Conservation (phyloP, 2,329 filamentous ascomycete genomes). For the Verticillium isaacii region DNA sequence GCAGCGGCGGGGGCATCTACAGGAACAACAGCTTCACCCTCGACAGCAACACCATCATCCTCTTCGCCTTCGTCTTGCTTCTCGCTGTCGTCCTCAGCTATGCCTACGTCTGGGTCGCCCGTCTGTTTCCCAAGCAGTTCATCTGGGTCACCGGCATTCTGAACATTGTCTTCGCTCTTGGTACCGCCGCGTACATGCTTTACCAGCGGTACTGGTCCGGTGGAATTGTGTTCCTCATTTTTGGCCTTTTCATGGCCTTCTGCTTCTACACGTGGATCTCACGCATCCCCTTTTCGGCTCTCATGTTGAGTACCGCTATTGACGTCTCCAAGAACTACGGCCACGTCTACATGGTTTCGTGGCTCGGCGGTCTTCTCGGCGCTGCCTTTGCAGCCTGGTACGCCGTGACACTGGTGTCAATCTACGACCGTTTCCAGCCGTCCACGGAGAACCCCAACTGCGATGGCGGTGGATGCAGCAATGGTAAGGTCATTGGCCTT, state of each 20-base stretch:
- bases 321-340: slow-evolving; percentile 80
- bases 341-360: slow-evolving; percentile 80
- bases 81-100: slow-evolving; percentile 72
- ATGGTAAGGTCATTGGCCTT: slow-evolving; percentile 75
- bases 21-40: slow-evolving; percentile 63
- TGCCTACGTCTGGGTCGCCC: slow-evolving; percentile 70
- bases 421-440: slow-evolving; percentile 82
- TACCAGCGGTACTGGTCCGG: slow-evolving; percentile 72
- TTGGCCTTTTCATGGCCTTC: slow-evolving; percentile 73
- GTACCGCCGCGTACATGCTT: slow-evolving; percentile 82
- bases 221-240: slow-evolving; percentile 82
- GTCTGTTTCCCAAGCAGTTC: slow-evolving; percentile 79
- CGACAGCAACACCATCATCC: slow-evolving; percentile 77
- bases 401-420: slow-evolving; percentile 75
- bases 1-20: slow-evolving; percentile 72
- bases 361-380: slow-evolving; percentile 74
- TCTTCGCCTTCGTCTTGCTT: slow-evolving; percentile 75
- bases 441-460: slow-evolving; percentile 46
- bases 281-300: slow-evolving; percentile 82
- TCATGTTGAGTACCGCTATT: slow-evolving; percentile 84
- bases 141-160: slow-evolving; percentile 91
- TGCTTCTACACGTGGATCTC: slow-evolving; percentile 87
- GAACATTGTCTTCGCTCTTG: slow-evolving; percentile 80
- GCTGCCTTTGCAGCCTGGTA: slow-evolving; percentile 81
- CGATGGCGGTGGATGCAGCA: slow-evolving; percentile 60